Evolutionary conservation across 2,329 filamentous ascomycete species (phyloP), one percentile per base, ranked within the genome.

Genomic region (Aspergillus transmontanensis): DNA sequence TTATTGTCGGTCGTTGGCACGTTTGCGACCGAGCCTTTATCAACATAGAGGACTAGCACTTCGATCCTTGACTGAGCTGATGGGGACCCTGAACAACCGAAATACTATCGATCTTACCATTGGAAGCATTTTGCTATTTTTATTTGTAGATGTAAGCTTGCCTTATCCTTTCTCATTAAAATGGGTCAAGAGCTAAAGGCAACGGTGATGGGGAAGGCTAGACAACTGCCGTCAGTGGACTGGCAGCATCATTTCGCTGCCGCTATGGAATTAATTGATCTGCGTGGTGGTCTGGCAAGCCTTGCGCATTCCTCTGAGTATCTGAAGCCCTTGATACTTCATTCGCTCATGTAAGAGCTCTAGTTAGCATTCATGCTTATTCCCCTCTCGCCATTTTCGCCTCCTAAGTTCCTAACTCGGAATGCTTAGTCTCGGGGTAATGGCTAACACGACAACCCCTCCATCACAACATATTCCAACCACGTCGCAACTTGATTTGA

Each of bases 361-460:
- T 53, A 36, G 14, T 3, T 16, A 5, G 1, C 32, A 12, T 16
- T 36, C 14, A 7, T 14, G 0, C 34, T 16, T 36, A 36, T 16
- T 3, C 4, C 34, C 34, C 34, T 32, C 2, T 11, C 14, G 12
- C 12, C 12, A 14, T 2, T 36, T 14, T 36, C 34, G 34, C 14
- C 14, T 36, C 14, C 14, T 2, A 36, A 16, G 34, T 16, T 36
- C 3, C 34, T 36, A 36, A 36, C 2, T 36, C 5, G 1, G 5
- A 6, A 5, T 39, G 11, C 16, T 12, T 39, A 64, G 62, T 7
- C 41, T 61, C 48, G 43, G 62, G 16, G 43, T 64, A 19, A 58
- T 61, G 50, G 55, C 59, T 23, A 64, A 64, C 55, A 64, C 62
- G 1, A 64, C 62, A 14, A 64, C 48, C 23, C 55, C 62, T 11